Percentiles rank a stretch among this genome's conserved stretches.
These are phyloP conservation scores for Vigna trinervia DNA, from an alignment of 306 rosid species.

Conservation along the genomic window DNA sequence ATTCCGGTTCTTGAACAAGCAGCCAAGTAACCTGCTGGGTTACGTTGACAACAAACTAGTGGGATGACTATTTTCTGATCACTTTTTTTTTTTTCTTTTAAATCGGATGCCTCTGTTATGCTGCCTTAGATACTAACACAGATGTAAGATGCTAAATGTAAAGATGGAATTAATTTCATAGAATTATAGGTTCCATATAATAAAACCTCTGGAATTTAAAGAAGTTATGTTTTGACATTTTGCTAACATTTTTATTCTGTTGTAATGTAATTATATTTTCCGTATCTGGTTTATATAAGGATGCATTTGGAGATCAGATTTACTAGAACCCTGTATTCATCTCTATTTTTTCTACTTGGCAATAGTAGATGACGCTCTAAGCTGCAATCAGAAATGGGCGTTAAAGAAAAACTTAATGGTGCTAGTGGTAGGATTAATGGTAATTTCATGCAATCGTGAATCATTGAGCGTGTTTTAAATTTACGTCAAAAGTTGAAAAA, in stretches of 20 bases:
- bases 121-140: conserved; percentile 68
- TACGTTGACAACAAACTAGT: conserved; percentile 29
- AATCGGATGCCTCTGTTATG: conserved; percentile 49
- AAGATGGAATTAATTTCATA: conserved; percentile 57
- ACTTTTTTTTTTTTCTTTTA: conserved; percentile 4
- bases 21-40: conserved; percentile 66
- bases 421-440: neutral
- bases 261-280: conserved; percentile 32
- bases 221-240: conserved; percentile 42
- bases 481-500: neutral
- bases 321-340: neutral
- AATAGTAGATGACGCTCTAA: neutral
- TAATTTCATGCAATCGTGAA: neutral
- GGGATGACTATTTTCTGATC: conserved; percentile 34
- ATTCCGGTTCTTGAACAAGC: conserved; percentile 70
- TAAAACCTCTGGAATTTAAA: conserved; percentile 45
- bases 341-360: neutral
- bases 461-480: neutral
- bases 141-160: conserved; percentile 57
- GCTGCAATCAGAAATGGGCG: conserved; percentile 2
- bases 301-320: conserved; percentile 1
- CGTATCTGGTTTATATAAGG: conserved; percentile 32
- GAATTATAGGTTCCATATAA: conserved; percentile 54
- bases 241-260: conserved; percentile 28
- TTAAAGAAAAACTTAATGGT: conserved; percentile 15